Conservation (phyloP, 495 filamentous ascomycete genomes). For the Penicillium angulare region DNA sequence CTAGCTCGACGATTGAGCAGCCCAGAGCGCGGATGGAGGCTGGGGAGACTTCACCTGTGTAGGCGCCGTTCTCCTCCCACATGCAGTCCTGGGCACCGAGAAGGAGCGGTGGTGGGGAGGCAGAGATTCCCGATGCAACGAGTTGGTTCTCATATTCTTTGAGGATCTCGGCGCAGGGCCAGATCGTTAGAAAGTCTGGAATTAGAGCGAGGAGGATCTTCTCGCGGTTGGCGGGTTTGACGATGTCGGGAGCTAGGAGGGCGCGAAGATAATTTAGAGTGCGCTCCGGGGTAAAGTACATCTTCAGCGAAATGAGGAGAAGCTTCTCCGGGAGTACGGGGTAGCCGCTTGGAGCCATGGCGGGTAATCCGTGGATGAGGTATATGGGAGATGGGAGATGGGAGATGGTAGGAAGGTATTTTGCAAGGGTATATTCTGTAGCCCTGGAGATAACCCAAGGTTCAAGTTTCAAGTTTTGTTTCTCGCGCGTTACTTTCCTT, state of each 20-base stretch:
- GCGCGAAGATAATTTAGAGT: constrained; percentile 62
- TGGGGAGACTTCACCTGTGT: constrained; percentile 76
- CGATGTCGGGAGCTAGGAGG: constrained; percentile 50
- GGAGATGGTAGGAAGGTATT: too few species aligned
- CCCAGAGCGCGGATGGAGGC: constrained; percentile 61
- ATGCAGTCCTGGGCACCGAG: constrained; percentile 77
- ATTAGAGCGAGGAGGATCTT: constrained; percentile 85
- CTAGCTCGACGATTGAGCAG: constrained; percentile 68
- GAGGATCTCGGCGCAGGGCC: constrained; percentile 53
- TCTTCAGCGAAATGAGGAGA: constrained; percentile 78
- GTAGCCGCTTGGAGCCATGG: constrained; percentile 32
- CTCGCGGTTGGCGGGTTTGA: constrained; percentile 51
- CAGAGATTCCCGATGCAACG: constrained; percentile 15
- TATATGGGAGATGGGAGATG: too few species aligned
- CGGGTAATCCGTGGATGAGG: neutral
- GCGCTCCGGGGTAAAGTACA: constrained; percentile 72
- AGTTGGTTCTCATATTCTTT: constrained; percentile 32
- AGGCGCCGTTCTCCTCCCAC: constrained; percentile 59
- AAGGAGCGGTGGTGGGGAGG: constrained; percentile 44
- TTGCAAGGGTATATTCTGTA: too few species aligned
- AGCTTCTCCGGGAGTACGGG: constrained; percentile 58
- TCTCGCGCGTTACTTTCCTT: too few species aligned
- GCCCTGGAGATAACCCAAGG: too few species aligned
- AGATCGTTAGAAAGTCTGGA: constrained; percentile 70
- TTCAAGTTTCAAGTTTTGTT: too few species aligned